A percentile compares a stretch with the other conserved stretches of the same genome.
Evolutionary conservation across 2,329 filamentous ascomycete genomes (phyloP).

Genomic region (Graphiopsis chlorocephala): DNA sequence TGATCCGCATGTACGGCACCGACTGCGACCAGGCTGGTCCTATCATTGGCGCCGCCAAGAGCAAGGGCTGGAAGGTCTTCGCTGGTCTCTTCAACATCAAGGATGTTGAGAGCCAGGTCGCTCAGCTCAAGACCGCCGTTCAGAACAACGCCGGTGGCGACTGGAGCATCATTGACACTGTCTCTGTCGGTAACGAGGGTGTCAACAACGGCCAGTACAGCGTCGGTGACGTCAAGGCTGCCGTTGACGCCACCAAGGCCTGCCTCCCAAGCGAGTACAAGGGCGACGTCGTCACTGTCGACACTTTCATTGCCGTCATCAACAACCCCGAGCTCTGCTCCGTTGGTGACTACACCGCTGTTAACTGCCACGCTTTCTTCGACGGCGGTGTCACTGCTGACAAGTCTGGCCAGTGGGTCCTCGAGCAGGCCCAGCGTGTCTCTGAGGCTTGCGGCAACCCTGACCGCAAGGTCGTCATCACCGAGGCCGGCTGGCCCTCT

Average conservation of each 20-base stretch:
- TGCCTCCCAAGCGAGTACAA: constrained; percentile 63
- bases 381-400: constrained; percentile 60
- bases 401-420: constrained; percentile 66
- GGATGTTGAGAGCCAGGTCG: constrained; percentile 56
- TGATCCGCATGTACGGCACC: constrained; percentile 74
- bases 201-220: constrained; percentile 63
- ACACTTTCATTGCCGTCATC: constrained; percentile 70
- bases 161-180: constrained; percentile 68
- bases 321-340: constrained; percentile 71
- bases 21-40: constrained; percentile 71
- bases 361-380: constrained; percentile 85
- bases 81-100: constrained; percentile 68
- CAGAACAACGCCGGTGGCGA: constrained; percentile 43
- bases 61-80: constrained; percentile 68
- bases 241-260: constrained; percentile 56
- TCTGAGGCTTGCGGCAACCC: constrained; percentile 43
- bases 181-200: constrained; percentile 78
- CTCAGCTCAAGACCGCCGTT: constrained; percentile 59
- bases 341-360: constrained; percentile 72
- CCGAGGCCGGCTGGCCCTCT: constrained; percentile 82
- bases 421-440: constrained; percentile 52
- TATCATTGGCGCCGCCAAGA: constrained; percentile 61
- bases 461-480: constrained; percentile 66
- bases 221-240: constrained; percentile 52
- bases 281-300: constrained; percentile 75